These are phyloP conservation scores for Botrytis fragariae DNA, from an alignment of 2,329 filamentous ascomycete species.

Conservation along the genomic window DNA sequence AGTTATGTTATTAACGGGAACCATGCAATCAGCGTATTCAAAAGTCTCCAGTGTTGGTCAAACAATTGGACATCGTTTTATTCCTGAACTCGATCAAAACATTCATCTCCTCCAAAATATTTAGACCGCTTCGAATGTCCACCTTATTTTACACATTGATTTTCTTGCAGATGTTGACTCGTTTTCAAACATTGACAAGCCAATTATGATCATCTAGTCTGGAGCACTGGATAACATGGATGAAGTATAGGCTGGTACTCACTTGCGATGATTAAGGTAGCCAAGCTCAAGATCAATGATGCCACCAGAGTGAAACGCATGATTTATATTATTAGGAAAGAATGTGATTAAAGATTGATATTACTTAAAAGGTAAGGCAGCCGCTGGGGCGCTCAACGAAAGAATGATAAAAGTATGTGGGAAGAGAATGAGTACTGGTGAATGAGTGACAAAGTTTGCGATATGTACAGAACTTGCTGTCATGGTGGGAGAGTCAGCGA, in stretches of 20 bases:
- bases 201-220: not conserved
- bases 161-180: not conserved
- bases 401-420: conserved; percentile 29
- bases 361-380: conserved; percentile 32
- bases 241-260: conserved; percentile 14
- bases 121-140: not conserved
- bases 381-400: conserved; percentile 37
- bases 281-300: conserved; percentile 29
- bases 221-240: not conserved
- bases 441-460: not conserved
- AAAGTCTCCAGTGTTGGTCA: not conserved
- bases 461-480: not conserved
- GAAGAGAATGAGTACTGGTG: conserved; percentile 24
- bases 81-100: not conserved
- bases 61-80: not conserved
- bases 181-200: not conserved
- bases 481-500: not conserved
- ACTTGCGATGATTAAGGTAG: conserved; percentile 31
- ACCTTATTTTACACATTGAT: not conserved
- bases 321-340: conserved; percentile 21
- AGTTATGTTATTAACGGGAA: conserved; percentile 22
- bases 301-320: conserved; percentile 31
- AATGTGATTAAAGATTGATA: conserved; percentile 20
- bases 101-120: not conserved
- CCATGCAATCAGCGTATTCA: not conserved